These are phyloP conservation scores for Capsicum chinense DNA, from an alignment of 257 asterid genomes.

Conservation along the genomic window DNA sequence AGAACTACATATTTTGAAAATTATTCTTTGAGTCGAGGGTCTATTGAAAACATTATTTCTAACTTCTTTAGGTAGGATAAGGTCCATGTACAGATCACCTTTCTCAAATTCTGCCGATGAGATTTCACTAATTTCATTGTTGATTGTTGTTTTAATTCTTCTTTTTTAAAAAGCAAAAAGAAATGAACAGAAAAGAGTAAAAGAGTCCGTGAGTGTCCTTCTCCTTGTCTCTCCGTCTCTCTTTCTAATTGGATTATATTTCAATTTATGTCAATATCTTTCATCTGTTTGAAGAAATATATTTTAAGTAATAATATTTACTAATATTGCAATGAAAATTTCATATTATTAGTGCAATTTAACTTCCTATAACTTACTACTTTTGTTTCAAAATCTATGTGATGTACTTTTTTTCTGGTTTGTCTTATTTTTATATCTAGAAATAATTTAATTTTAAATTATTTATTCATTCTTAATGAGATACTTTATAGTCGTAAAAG, in stretches of 20 bases:
- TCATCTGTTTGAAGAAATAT: neutral
- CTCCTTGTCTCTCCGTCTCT: neutral
- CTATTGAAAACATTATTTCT: fast-evolving
- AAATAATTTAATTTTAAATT: too few species aligned
- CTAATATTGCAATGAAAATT: too few species aligned
- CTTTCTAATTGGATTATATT: neutral
- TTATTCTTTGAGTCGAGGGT: neutral
- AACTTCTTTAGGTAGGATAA: neutral
- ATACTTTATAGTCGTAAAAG: too few species aligned
- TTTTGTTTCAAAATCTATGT: too few species aligned
- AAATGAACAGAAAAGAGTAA: neutral
- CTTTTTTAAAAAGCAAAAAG: neutral
- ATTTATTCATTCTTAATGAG: too few species aligned
- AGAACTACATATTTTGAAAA: neutral
- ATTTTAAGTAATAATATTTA: too few species aligned
- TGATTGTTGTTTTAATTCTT: neutral
- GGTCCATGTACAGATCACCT: fast-evolving
- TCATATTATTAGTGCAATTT: too few species aligned
- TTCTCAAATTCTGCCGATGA: neutral
- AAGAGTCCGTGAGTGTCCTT: slow-evolving; percentile 14
- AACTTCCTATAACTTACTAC: too few species aligned
- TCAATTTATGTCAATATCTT: neutral
- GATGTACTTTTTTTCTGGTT: too few species aligned
- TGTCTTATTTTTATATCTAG: too few species aligned
- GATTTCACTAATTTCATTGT: neutral